Evolutionary conservation across 2,329 filamentous ascomycete genomes (phyloP), one percentile per base, ranked within the genome.

Genomic region (Diplodia scrobiculata): DNA sequence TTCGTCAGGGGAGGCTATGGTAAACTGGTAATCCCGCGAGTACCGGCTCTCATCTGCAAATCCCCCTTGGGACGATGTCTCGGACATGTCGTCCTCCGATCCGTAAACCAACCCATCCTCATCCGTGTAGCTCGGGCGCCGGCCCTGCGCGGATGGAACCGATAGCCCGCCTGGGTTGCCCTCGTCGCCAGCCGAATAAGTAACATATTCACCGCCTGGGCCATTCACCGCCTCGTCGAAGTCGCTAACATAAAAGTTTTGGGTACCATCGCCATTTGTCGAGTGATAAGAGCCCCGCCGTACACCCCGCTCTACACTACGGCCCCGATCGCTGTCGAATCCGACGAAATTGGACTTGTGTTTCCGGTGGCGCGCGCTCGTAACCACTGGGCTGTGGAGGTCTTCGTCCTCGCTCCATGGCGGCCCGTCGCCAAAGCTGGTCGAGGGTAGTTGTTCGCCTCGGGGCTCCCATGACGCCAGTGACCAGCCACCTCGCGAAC

Each of bases 381-480:
- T 91, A 19, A 97, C 91, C 17, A 89, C 85, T 0, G 93, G 93
- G 74, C 92, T 96, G 73, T 95, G 91, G 51, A 97, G 84, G 77
- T 98, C 95, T 72, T 98, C 92, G 73, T 98, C 93, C 79, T 97
- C 93, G 77, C 92, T 96, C 81, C 92, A 98, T 2, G 93, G 94
- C 25, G 93, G 93, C 0, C 93, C 93, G 74, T 77, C 77, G 58
- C 87, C 91, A 72, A 95, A 94, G 58, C 91, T 87, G 74, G 95
- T 92, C 21, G 91, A 90, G 10, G 91, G 89, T 17, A 96, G 83
- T 73, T 93, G 90, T 70, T 91, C 85, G 27, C 84, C 86, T 32
- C 53, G 47, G 64, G 74, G 69, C 84, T 88, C 70, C 83, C 84
- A 84, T 5, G 82, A 78, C 17, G 80, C 82, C 5, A 83, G 80